Evolutionary conservation across 2,329 filamentous ascomycete species (phyloP).

Genomic region (Botrytis pseudocinerea): DNA sequence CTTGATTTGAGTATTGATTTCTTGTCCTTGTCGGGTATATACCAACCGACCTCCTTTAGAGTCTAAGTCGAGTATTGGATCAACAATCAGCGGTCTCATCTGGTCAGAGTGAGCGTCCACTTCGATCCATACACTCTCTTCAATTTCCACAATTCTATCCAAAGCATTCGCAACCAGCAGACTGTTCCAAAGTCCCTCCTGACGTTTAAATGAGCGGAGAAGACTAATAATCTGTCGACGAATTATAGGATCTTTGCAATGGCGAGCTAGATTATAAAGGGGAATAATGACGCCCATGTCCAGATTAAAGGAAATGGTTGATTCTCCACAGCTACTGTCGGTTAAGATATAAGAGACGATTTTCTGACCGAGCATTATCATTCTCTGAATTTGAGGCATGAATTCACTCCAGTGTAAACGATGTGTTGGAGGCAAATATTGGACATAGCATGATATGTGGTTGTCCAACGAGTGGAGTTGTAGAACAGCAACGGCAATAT

Average conservation of each 20-base stretch:
- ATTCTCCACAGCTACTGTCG: background rate
- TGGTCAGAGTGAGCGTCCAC: background rate
- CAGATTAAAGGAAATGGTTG: slow-evolving; percentile 51
- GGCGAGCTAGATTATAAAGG: slow-evolving; percentile 62
- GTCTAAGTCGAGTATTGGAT: slow-evolving; percentile 27
- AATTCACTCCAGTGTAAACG: background rate
- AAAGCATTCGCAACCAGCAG: slow-evolving; percentile 28
- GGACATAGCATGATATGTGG: slow-evolving; percentile 19
- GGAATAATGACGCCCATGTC: slow-evolving; percentile 64
- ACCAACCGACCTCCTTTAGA: slow-evolving; percentile 23
- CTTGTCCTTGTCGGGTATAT: slow-evolving; percentile 20
- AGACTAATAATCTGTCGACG: slow-evolving; percentile 62
- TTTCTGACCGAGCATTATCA: slow-evolving; percentile 1
- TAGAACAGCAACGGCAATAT: slow-evolving; percentile 15
- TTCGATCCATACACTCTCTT: slow-evolving; percentile 24
- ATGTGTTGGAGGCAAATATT: slow-evolving; percentile 10
- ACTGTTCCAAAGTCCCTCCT: slow-evolving; percentile 66
- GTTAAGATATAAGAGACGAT: background rate
- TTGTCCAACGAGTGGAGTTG: slow-evolving; percentile 24
- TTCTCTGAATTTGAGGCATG: slow-evolving; percentile 8
- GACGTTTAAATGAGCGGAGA: slow-evolving; percentile 56
- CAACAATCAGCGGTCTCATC: slow-evolving; percentile 4
- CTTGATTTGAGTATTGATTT: background rate
- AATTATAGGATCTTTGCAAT: slow-evolving; percentile 57
- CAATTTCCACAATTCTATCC: slow-evolving; percentile 30